Evolutionary conservation across 768 basidiomycete genomes (phyloP).

Genomic region (Fomitopsis serialis): DNA sequence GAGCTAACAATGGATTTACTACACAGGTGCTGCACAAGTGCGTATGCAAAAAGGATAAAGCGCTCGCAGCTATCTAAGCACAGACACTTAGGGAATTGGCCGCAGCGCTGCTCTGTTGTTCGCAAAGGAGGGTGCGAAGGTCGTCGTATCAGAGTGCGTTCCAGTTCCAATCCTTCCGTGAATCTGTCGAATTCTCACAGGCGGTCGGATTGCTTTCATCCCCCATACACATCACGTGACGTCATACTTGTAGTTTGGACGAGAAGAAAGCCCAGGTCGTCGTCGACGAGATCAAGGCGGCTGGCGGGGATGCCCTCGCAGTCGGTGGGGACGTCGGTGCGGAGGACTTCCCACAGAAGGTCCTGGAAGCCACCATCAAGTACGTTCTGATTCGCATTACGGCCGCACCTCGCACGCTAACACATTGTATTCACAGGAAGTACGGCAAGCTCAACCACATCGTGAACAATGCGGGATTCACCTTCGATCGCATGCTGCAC

Average conservation of each 20-base stretch:
- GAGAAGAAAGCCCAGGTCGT: slow-evolving; percentile 61
- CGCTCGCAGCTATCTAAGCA: background rate
- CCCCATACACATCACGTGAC: slow-evolving; percentile 2
- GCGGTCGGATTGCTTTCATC: background rate
- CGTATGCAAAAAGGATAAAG: background rate
- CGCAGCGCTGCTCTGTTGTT: slow-evolving; percentile 70
- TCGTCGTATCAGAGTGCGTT: slow-evolving; percentile 78
- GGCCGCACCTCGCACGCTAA: background rate
- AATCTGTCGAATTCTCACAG: background rate
- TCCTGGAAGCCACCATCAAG: slow-evolving; percentile 72
- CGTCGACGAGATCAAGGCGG: slow-evolving; percentile 64
- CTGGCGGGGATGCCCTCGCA: slow-evolving; percentile 68
- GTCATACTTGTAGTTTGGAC: slow-evolving; percentile 52
- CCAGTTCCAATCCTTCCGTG: background rate
- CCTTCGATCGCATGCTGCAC: slow-evolving; percentile 84
- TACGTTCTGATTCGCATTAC: slow-evolving; percentile 28
- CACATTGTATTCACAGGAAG: slow-evolving; percentile 37
- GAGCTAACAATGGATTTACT: slow-evolving; percentile 5
- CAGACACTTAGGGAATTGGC: slow-evolving; percentile 62
- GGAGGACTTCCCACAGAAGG: slow-evolving; percentile 76
- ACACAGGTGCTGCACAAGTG: slow-evolving; percentile 71
- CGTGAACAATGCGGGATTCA: slow-evolving; percentile 80
- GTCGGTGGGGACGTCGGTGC: slow-evolving; percentile 80
- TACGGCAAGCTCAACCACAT: slow-evolving; percentile 87
- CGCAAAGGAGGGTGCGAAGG: slow-evolving; percentile 81